Evolutionary conservation across 768 basidiomycete genomes (phyloP).

Genomic region (Tylopilus balloui): DNA sequence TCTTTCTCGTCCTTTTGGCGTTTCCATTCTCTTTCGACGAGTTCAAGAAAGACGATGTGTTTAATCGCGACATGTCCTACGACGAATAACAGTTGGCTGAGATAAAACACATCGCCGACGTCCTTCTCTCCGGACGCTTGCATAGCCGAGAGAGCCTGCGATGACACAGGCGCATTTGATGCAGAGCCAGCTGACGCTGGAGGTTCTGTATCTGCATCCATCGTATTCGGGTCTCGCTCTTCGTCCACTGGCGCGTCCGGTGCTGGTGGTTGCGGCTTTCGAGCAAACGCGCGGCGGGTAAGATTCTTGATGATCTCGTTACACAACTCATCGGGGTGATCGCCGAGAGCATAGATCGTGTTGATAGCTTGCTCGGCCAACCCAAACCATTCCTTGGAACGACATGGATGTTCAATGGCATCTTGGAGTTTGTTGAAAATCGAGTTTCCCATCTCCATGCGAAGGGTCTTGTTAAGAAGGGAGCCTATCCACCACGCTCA

Average conservation of each 20-base stretch:
- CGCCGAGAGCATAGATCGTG: constrained; percentile 89
- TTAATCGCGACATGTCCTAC: constrained; percentile 98
- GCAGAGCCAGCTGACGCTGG: constrained; percentile 22
- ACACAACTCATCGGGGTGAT: constrained; percentile 87
- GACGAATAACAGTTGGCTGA: constrained; percentile 91
- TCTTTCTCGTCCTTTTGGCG: constrained; percentile 89
- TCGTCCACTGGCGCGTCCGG: constrained; percentile 4
- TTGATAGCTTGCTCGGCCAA: constrained; percentile 97
- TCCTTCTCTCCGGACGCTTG: constrained; percentile 40
- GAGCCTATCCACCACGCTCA: constrained; percentile 55
- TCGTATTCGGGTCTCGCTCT: constrained; percentile 44
- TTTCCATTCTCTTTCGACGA: constrained; percentile 96
- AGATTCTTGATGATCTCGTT: constrained; percentile 76
- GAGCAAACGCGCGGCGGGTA: constrained; percentile 64
- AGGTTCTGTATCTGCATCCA: constrained; percentile 44
- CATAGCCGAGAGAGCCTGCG: constrained; percentile 14
- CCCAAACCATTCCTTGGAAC: constrained; percentile 92
- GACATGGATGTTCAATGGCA: constrained; percentile 73
- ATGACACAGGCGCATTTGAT: constrained; percentile 18
- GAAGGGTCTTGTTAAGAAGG: constrained; percentile 77
- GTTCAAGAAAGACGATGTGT: constrained; percentile 93
- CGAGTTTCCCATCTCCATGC: constrained; percentile 80
- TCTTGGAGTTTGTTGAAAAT: constrained; percentile 83
- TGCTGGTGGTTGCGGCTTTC: constrained; percentile 16
- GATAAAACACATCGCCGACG: constrained; percentile 75